Evolutionary conservation across 2,329 filamentous ascomycete species (phyloP).

Genomic region (Whalleya microplaca): DNA sequence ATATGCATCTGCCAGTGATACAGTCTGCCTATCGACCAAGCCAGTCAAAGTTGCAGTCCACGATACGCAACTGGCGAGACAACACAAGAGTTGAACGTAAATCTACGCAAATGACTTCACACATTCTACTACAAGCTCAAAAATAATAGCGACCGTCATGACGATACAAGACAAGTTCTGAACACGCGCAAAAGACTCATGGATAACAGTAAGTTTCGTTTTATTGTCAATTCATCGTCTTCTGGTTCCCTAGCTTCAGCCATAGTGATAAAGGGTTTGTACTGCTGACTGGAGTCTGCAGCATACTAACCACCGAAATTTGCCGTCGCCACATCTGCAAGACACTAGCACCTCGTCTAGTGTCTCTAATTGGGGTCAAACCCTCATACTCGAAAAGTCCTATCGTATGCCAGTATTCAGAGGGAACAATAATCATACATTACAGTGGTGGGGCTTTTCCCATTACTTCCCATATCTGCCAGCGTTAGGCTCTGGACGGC

Average conservation of each 20-base stretch:
- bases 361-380: neutral
- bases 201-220: neutral
- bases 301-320: neutral
- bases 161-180: neutral
- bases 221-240: conserved; percentile 17
- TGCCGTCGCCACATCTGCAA: conserved; percentile 1
- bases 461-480: neutral
- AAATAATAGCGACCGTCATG: too few species aligned
- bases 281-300: conserved; percentile 1
- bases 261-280: neutral
- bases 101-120: too few species aligned
- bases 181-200: neutral
- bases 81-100: too few species aligned
- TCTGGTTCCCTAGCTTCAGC: conserved; percentile 4
- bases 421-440: conserved; percentile 15
- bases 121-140: too few species aligned
- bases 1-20: too few species aligned
- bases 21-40: too few species aligned
- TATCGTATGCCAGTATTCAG: neutral
- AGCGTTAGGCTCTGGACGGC: neutral
- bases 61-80: too few species aligned
- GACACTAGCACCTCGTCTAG: conserved; percentile 2
- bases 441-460: neutral
- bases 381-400: neutral
- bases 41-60: too few species aligned